phyloP scores from a whole-genome alignment of 805 yeast genomes.

The Metschnikowia cubensis region DNA sequence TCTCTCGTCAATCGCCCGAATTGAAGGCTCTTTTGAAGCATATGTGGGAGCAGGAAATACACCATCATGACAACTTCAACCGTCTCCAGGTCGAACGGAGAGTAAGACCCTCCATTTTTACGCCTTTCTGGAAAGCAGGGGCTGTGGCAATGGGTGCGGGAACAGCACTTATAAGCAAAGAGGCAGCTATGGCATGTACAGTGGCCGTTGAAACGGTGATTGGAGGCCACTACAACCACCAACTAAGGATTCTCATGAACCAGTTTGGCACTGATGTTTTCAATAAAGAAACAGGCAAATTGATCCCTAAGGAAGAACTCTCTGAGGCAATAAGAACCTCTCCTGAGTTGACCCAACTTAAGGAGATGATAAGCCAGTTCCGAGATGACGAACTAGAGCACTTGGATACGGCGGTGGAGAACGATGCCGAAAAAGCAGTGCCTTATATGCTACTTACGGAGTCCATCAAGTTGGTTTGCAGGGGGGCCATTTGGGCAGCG shows the following conservation, averaged over 20 bases:
- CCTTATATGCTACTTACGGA: slow-evolving; percentile 90
- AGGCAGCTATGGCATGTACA: slow-evolving; percentile 99
- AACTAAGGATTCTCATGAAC: slow-evolving; percentile 69
- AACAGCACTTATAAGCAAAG: slow-evolving; percentile 83
- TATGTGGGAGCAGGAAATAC: slow-evolving; percentile 98
- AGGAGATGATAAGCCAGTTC: slow-evolving; percentile 63
- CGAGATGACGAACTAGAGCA: slow-evolving; percentile 96
- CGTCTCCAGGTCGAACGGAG: slow-evolving; percentile 67
- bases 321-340: slow-evolving; percentile 32
- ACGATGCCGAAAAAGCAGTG: slow-evolving; percentile 89
- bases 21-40: slow-evolving; percentile 78
- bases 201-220: slow-evolving; percentile 98
- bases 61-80: slow-evolving; percentile 85
- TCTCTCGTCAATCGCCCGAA: slow-evolving; percentile 66
- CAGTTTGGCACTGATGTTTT: slow-evolving; percentile 50
- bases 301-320: slow-evolving; percentile 20
- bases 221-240: slow-evolving; percentile 93
- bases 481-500: slow-evolving; percentile 87
- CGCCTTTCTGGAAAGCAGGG: slow-evolving; percentile 92
- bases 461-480: slow-evolving; percentile 75
- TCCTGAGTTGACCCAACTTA: slow-evolving; percentile 56
- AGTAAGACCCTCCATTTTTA: slow-evolving; percentile 85
- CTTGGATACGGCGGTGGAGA: slow-evolving; percentile 84
- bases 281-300: slow-evolving; percentile 33
- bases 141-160: slow-evolving; percentile 83